Conservation (phyloP, 805 yeast species). For the Candida krabiensis region DNA sequence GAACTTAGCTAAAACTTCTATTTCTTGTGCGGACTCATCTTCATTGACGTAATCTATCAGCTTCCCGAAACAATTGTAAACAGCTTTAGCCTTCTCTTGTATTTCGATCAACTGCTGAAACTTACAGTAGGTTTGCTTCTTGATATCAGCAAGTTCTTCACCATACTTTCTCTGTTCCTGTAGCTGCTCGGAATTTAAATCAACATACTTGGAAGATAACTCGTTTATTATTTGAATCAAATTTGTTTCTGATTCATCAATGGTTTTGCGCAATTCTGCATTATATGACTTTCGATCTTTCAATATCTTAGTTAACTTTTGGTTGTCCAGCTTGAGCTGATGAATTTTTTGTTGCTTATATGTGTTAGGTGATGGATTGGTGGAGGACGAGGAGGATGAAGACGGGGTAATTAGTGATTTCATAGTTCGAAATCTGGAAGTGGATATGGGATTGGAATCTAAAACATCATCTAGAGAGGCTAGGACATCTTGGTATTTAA, state of each 20-base stretch:
- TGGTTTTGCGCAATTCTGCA: slow-evolving; percentile 15
- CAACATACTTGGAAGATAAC: slow-evolving; percentile 12
- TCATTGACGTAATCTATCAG: slow-evolving; percentile 12
- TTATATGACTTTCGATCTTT: slow-evolving; percentile 20
- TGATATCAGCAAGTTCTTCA: slow-evolving; percentile 12
- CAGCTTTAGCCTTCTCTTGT: slow-evolving; percentile 15
- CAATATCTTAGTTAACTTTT: slow-evolving; percentile 11
- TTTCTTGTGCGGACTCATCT: slow-evolving; percentile 3
- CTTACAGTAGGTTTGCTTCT: slow-evolving; percentile 17
- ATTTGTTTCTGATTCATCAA: slow-evolving; percentile 18
- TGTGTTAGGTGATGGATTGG: neutral
- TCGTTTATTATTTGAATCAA: slow-evolving; percentile 14
- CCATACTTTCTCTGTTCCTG: slow-evolving; percentile 13
- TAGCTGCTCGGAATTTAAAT: slow-evolving; percentile 14
- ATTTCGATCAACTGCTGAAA: slow-evolving; percentile 19
- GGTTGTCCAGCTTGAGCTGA: slow-evolving; percentile 16
- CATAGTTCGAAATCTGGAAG: slow-evolving; percentile 5
- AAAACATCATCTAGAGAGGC: neutral
- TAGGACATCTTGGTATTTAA: slow-evolving; percentile 10
- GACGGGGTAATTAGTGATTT: slow-evolving; percentile 4
- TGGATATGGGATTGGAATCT: neutral
- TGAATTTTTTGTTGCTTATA: slow-evolving; percentile 5
- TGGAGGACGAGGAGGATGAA: too few relatives aligned
- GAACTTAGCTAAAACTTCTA: slow-evolving; percentile 9
- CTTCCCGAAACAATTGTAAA: slow-evolving; percentile 16